phyloP scores from a whole-genome alignment of 2,329 filamentous ascomycete genomes.

The Stachybotrys chartarum region DNA sequence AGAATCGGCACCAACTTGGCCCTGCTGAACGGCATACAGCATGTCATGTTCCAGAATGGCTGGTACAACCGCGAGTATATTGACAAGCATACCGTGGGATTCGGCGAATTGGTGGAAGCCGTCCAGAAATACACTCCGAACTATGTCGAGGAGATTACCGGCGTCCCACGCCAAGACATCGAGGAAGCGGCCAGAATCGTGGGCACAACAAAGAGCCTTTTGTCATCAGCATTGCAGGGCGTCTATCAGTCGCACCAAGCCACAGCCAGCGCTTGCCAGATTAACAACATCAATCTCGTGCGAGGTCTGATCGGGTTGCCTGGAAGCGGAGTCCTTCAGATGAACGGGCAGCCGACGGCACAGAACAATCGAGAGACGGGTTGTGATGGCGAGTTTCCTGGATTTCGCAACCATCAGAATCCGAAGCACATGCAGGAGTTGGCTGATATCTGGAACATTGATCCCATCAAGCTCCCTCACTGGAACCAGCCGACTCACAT shows the following conservation, averaged over 20 bases:
- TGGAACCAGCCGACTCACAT: conserved; percentile 30
- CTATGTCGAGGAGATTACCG: conserved; percentile 24
- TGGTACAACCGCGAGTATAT: conserved; percentile 25
- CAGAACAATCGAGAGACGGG: conserved; percentile 31
- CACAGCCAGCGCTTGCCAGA: conserved; percentile 29
- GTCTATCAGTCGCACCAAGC: conserved; percentile 33
- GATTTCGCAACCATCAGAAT: conserved; percentile 27
- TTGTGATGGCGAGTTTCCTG: conserved; percentile 29
- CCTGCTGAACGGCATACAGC: conserved; percentile 27
- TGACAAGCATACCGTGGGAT: conserved; percentile 17
- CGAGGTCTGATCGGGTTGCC: conserved; percentile 25
- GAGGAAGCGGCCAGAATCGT: conserved; percentile 23
- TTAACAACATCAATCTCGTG: conserved; percentile 32
- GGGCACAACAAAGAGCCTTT: conserved; percentile 19
- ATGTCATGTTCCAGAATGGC: conserved; percentile 25
- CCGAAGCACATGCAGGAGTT: conserved; percentile 25
- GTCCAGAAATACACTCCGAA: conserved; percentile 23
- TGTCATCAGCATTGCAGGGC: conserved; percentile 29
- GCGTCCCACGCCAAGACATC: conserved; percentile 19
- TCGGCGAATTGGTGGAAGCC: conserved; percentile 16
- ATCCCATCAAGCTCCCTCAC: conserved; percentile 22
- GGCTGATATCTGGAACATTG: conserved; percentile 28
- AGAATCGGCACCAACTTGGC: conserved; percentile 27
- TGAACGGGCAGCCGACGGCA: conserved; percentile 31
- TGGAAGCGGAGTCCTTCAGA: conserved; percentile 27